Evolutionary conservation across 129 eudicot species (phyloP).

Genomic region (Saposhnikovia divaricata): DNA sequence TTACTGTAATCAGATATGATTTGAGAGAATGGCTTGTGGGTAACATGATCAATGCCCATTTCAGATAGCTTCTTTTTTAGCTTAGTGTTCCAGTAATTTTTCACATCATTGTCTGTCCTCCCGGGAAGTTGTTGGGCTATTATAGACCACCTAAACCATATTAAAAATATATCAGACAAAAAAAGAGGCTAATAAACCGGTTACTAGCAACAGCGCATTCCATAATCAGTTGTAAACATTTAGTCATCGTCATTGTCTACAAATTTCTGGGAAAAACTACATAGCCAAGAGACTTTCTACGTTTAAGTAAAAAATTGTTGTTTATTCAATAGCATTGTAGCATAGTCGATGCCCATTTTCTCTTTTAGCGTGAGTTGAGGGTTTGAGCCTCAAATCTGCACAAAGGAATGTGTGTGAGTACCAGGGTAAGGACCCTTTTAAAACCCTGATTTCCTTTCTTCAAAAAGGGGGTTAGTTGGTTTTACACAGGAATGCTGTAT

Average conservation of each 20-base stretch:
- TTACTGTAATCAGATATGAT: slow-evolving; percentile 79
- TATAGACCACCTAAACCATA: slow-evolving; percentile 56
- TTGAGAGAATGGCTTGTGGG: slow-evolving; percentile 87
- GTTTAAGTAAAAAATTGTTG: background rate
- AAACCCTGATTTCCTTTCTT: no score
- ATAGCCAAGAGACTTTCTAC: background rate
- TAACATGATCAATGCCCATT: slow-evolving; percentile 87
- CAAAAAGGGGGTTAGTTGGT: background rate
- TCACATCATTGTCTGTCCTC: slow-evolving; percentile 82
- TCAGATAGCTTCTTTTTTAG: slow-evolving; percentile 61
- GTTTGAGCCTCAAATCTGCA: background rate
- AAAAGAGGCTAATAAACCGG: background rate
- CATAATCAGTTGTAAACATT: background rate
- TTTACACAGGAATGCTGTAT: background rate
- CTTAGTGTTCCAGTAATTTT: slow-evolving; percentile 68
- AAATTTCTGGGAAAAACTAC: background rate
- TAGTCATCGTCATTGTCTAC: background rate
- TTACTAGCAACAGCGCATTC: background rate
- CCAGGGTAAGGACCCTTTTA: no score
- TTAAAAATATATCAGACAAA: background rate
- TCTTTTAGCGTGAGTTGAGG: background rate
- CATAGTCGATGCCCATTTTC: background rate
- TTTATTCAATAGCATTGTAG: background rate
- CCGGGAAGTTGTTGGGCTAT: slow-evolving; percentile 92
- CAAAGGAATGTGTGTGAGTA: background rate